Base-by-base conservation (phyloP, 148 eudicot species). In the Drosera capensis region DNA sequence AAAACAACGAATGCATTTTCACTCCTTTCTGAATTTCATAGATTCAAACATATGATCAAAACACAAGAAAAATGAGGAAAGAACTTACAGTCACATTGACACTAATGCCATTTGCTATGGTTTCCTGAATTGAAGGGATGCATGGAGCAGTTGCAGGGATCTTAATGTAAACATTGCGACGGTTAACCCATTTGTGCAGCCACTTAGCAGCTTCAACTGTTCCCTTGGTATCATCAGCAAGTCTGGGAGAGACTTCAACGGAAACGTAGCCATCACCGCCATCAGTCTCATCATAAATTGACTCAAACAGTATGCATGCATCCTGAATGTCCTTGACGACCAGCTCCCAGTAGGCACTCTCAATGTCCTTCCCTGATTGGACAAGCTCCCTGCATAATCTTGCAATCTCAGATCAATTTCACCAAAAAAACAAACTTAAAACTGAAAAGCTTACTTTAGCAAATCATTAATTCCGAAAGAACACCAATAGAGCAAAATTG, bases 281-380 rank as follows among this genome's bases (percentile, higher is more conserved):
- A 68, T 78, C 67, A 16, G 95, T 80, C 55, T 90, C 57, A 65
- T 90, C 79, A 59, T 90, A 90, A 35, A 90, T 80, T 40, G 77
- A 65, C 72, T 80, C 95, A 68, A 90, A 90, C 35, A 90, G 93
- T 48, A 59, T 67, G 78, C 80, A 75, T 1, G 97, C 97, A 65
- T 90, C 97, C 63, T 90, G 97, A 59, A 90, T 90, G 43, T 90
- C 97, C 75, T 73, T 84, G 45, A 90, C 75, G 44, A 90, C 97
- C 47, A 90, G 78, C 65, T 90, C 95, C 97, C 97, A 90, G 65
- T 90, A 90, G 14, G 95, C 86, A 67, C 68, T 67, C 58, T 83
- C 95, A 37, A 90, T 84, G 67, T 84, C 95, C 56, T 72, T 71
- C 52, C 93, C 97, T 23, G 87, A 70, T 58, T 80, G 71, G 7